phyloP scores from a whole-genome alignment of 2,329 filamentous ascomycete genomes.

The Neophaeococcomyces aloes region DNA sequence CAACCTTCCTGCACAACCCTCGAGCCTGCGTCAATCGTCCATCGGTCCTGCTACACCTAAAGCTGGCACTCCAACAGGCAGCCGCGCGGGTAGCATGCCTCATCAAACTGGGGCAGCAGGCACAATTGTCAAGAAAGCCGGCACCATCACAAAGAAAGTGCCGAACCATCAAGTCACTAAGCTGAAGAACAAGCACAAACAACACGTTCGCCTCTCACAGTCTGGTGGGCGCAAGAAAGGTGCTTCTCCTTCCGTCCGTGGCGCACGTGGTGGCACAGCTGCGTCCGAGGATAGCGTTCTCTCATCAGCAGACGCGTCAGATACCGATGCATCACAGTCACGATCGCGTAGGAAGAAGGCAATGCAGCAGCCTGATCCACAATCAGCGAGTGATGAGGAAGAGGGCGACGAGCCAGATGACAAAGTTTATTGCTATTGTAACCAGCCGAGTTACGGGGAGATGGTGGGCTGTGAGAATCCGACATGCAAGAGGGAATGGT shows the following conservation, averaged over 20 bases:
- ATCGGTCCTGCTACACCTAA: conserved; percentile 55
- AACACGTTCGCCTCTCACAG: conserved; percentile 30
- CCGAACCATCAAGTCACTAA: conserved; percentile 23
- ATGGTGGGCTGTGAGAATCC: conserved; percentile 61
- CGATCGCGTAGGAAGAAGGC: conserved; percentile 16
- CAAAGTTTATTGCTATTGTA: conserved; percentile 56
- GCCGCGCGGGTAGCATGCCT: conserved; percentile 51
- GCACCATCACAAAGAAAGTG: conserved; percentile 38
- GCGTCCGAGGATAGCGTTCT: conserved; percentile 42
- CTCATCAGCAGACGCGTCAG: conserved; percentile 40
- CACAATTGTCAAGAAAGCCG: conserved; percentile 42
- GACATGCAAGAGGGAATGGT: conserved; percentile 55
- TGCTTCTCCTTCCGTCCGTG: conserved; percentile 30
- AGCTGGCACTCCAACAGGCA: conserved; percentile 42
- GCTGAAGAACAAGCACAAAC: conserved; percentile 29
- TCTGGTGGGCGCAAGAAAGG: conserved; percentile 34
- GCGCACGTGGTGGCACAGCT: conserved; percentile 25
- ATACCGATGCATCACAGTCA: conserved; percentile 30
- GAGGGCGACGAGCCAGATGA: conserved; percentile 46
- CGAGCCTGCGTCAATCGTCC: conserved; percentile 49
- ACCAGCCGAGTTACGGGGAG: conserved; percentile 54
- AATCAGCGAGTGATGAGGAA: conserved; percentile 35
- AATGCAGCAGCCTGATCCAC: conserved; percentile 25
- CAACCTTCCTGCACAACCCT: conserved; percentile 42
- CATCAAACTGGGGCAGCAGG: conserved; percentile 22